Evolutionary conservation across 805 yeast genomes (phyloP).

Genomic region (Yarrowia sp.): DNA sequence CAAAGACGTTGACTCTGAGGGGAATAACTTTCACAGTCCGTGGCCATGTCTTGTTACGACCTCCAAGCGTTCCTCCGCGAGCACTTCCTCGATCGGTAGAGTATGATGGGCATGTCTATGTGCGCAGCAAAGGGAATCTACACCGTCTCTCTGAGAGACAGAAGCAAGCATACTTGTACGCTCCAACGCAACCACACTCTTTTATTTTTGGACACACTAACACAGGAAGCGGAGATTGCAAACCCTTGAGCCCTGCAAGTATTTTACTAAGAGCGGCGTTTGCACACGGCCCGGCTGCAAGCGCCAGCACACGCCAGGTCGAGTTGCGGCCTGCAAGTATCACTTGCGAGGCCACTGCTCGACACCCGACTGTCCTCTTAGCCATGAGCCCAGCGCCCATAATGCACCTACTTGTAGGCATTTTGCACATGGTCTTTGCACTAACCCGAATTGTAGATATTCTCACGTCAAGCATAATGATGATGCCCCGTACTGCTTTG

Average conservation of each 20-base stretch:
- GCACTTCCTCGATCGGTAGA: slow-evolving; percentile 9
- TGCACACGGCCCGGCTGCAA: slow-evolving; percentile 11
- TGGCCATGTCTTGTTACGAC: slow-evolving; percentile 20
- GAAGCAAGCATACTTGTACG: slow-evolving; percentile 24
- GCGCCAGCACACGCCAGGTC: neutral
- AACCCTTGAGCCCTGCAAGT: slow-evolving; percentile 1
- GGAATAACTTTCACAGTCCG: slow-evolving; percentile 11
- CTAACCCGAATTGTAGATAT: slow-evolving; percentile 20
- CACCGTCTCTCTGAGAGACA: slow-evolving; percentile 23
- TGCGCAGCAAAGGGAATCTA: slow-evolving; percentile 21
- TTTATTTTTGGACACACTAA: neutral
- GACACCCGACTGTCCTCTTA: neutral
- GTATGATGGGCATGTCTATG: slow-evolving; percentile 11
- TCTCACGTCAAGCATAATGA: slow-evolving; percentile 11
- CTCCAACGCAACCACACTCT: neutral
- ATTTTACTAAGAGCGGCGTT: neutral
- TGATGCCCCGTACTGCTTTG: slow-evolving; percentile 11
- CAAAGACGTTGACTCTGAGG: neutral
- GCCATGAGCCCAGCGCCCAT: neutral
- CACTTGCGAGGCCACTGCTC: slow-evolving; percentile 7
- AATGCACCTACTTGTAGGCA: slow-evolving; percentile 14
- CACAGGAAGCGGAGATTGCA: slow-evolving; percentile 4
- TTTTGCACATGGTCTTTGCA: slow-evolving; percentile 15
- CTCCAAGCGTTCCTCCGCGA: slow-evolving; percentile 10
- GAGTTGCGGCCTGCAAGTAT: slow-evolving; percentile 15